Evolutionary conservation across 208 protist genomes (phyloP).

Genomic region (Trichomonas gallinae): DNA sequence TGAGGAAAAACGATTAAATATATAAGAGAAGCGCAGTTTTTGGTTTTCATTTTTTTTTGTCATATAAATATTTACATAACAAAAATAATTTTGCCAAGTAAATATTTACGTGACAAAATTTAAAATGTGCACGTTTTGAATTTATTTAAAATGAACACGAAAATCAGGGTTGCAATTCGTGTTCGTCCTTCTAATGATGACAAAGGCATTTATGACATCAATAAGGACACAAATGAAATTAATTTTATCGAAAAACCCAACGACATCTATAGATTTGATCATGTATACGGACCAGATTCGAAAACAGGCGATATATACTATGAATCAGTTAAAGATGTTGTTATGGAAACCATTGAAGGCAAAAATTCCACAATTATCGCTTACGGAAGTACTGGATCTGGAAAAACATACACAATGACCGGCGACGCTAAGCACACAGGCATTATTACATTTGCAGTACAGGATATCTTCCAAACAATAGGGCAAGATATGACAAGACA

Average conservation of each 20-base stretch:
- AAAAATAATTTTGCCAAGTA: too few species aligned
- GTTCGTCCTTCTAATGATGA: not conserved
- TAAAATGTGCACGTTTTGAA: not conserved
- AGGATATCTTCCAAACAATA: constrained; percentile 25
- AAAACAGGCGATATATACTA: constrained; percentile 24
- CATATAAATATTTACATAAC: too few species aligned
- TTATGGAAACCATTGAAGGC: constrained; percentile 18
- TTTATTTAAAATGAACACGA: not conserved
- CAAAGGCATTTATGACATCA: not conserved
- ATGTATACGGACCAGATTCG: not conserved
- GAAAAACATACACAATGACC: constrained; percentile 33
- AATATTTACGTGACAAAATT: too few species aligned
- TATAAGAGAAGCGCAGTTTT: too few species aligned
- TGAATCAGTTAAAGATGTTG: not conserved
- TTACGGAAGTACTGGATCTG: constrained; percentile 27
- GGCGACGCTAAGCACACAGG: not conserved
- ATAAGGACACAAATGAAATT: not conserved
- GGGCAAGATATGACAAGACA: not conserved
- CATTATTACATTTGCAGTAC: constrained; percentile 16
- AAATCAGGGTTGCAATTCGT: not conserved
- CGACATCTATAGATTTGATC: not conserved
- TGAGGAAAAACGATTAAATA: too few species aligned
- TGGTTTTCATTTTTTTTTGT: too few species aligned
- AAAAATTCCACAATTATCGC: constrained; percentile 29
- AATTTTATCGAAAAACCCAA: not conserved